A percentile compares a stretch with the other conserved stretches of the same genome.
These are phyloP conservation scores for Setaria viridis DNA, from an alignment of 202 grass and related monocot genomes.

Conservation along the genomic window DNA sequence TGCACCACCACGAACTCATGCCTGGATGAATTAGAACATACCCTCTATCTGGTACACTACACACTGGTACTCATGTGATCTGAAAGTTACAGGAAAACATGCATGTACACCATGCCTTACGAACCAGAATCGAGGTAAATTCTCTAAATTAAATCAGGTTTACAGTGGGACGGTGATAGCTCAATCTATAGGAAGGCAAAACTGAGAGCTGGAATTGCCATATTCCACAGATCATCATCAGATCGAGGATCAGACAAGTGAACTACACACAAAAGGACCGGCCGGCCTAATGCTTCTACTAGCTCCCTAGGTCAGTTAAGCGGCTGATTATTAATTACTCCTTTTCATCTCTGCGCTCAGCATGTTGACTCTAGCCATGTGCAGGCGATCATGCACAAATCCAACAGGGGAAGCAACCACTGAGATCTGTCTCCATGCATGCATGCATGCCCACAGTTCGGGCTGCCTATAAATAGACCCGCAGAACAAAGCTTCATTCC, in stretches of 20 bases:
- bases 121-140: too few species aligned
- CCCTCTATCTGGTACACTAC: not conserved
- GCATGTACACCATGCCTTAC: not conserved
- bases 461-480: slow-evolving; percentile 29
- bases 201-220: not conserved
- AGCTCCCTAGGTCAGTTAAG: slow-evolving; percentile 14
- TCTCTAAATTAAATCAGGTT: not conserved
- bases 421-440: slow-evolving; percentile 1
- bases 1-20: not conserved
- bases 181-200: not conserved
- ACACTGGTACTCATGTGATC: not conserved
- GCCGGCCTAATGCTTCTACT: not conserved
- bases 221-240: not conserved
- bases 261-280: slow-evolving; percentile 40
- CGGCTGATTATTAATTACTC: not conserved
- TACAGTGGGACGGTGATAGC: not conserved
- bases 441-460: slow-evolving; percentile 2
- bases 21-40: not conserved
- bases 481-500: not conserved
- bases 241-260: slow-evolving; percentile 6
- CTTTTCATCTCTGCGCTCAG: not conserved
- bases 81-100: not conserved
- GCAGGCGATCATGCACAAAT: slow-evolving; percentile 19
- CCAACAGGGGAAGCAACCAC: slow-evolving; percentile 1
- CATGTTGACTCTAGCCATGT: slow-evolving; percentile 47